Conservation (phyloP, 257 asterid species). For the Primulina tabacum region DNA sequence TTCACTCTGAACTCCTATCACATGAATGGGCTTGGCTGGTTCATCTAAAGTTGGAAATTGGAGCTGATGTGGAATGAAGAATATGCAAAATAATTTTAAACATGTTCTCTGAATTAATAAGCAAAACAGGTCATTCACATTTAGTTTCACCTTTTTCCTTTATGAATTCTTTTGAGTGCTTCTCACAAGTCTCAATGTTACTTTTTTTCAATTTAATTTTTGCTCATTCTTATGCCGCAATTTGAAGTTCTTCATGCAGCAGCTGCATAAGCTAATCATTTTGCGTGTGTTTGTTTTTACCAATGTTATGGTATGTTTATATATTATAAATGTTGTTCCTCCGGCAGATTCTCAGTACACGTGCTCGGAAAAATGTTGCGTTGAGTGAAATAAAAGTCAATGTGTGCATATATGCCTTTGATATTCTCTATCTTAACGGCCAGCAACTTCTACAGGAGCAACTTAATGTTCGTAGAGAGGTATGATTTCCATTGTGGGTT, state of each 20-base stretch:
- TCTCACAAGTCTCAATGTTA: background rate
- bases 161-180: background rate
- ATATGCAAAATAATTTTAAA: background rate
- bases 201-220: background rate
- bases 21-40: background rate
- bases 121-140: background rate
- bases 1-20: background rate
- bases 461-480: conserved; percentile 85
- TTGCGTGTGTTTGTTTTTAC: background rate
- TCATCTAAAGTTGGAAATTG: conserved; percentile 18
- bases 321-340: conserved; percentile 16
- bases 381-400: conserved; percentile 71
- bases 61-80: conserved; percentile 6
- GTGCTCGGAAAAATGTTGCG: conserved; percentile 87
- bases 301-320: background rate
- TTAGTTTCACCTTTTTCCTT: conserved; percentile 16
- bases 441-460: conserved; percentile 83
- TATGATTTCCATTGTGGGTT: conserved; percentile 28
- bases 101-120: background rate
- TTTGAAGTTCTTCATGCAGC: background rate
- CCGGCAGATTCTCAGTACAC: conserved; percentile 75
- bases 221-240: background rate
- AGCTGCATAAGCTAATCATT: background rate
- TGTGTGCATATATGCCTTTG: conserved; percentile 94
- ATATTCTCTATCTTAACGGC: conserved; percentile 79